These are phyloP conservation scores for Monosporascus cannonballus DNA, from an alignment of 2,329 filamentous ascomycete species.

Conservation along the genomic window DNA sequence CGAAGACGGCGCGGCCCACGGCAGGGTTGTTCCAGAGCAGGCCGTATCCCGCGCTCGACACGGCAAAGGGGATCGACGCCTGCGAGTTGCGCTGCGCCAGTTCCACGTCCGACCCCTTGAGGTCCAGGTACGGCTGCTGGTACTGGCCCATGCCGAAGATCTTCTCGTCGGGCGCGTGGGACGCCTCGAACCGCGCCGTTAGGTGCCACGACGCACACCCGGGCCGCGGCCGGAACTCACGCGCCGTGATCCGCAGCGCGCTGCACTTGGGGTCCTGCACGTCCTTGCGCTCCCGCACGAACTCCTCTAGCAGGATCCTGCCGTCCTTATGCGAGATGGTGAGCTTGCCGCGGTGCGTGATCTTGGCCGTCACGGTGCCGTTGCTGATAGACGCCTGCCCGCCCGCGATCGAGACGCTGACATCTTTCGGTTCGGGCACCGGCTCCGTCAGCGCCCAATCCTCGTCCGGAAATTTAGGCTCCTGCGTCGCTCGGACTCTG, in stretches of 20 bases:
- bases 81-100: constrained; percentile 62
- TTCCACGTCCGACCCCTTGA: constrained; percentile 58
- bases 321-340: constrained; percentile 37
- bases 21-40: constrained; percentile 62
- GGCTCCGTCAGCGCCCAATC: constrained; percentile 34
- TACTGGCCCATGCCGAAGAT: constrained; percentile 68
- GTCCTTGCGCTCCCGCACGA: constrained; percentile 43
- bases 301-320: constrained; percentile 45
- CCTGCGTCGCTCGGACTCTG: constrained; percentile 40
- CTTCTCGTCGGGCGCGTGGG: constrained; percentile 43
- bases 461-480: constrained; percentile 26
- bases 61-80: constrained; percentile 56
- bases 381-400: constrained; percentile 36
- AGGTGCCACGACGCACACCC: constrained; percentile 50
- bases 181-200: constrained; percentile 50
- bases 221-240: constrained; percentile 49
- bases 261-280: constrained; percentile 52
- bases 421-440: constrained; percentile 8
- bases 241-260: constrained; percentile 48
- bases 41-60: constrained; percentile 56
- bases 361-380: constrained; percentile 39
- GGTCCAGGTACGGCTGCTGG: constrained; percentile 56
- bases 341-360: constrained; percentile 44
- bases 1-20: constrained; percentile 54
- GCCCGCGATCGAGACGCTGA: constrained; percentile 18